Base-by-base conservation (phyloP, 495 filamentous ascomycete genomes). In the Filosporella fistucella region DNA sequence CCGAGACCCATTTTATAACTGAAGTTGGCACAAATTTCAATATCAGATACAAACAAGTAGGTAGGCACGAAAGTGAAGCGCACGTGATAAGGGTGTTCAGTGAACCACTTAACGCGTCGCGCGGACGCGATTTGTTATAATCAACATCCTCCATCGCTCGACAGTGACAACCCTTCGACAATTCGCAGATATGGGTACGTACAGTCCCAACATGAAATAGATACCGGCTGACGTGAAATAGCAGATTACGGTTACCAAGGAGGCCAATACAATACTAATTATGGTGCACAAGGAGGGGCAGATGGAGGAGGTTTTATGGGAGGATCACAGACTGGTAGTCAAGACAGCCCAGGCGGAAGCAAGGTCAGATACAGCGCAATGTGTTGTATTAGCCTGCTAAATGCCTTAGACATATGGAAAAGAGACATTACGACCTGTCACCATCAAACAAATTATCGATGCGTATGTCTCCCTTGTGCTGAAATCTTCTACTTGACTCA, bases 361-460 rank as follows among this genome's bases (percentile, higher is more conserved):
- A 61, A 39, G 26, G 59, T 56, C 49, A n/a, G 13, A 24, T 24
- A 10, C 2, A 25, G 13, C 11, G 4, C 23, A 6, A 26, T 10
- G 2, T 13, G 2, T 25, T 24, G 17, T 25, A 5, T 25, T 28
- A n/a, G 18, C 17, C 42, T 51, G 32, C 47, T 28, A 44, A 28
- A 21, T 8, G 30, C 11, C 48, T 14, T 46, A 68, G 59, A 49
- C 50, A 46, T 71, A 63, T 45, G 54, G 55, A 60, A 70, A 74
- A 69, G 77, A 90, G 34, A 90, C 86, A 39, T 77, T 98, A 49
- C 84, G 91, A 35, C 90, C 93, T 0, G 85, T 96, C 32, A 98
- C 93, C 33, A 87, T 96, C 62, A 95, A 95, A 63, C 93, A 98
- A 68, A 74, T 96, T 34, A 69, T 89, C 57, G 88, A 96, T 63